Evolutionary conservation across 2,329 filamentous ascomycete genomes (phyloP).

Genomic region (Talaromyces atroroseus): DNA sequence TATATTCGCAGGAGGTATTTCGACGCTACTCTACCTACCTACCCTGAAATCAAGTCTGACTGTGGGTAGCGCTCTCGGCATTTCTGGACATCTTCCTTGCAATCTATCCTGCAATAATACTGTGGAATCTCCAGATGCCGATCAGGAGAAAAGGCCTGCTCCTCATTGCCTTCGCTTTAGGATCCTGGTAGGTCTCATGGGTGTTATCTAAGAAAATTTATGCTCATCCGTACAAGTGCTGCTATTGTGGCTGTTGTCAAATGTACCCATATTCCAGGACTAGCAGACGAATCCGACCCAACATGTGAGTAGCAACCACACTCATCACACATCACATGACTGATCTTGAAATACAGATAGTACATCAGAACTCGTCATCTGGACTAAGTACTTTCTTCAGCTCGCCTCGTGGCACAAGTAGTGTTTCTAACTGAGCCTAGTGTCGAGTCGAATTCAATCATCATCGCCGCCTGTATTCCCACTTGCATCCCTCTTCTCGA

Average conservation of each 20-base stretch:
- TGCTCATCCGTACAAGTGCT: constrained; percentile 20
- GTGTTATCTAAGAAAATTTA: neutral
- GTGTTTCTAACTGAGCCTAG: neutral
- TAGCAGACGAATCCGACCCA: constrained; percentile 17
- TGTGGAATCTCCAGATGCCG: constrained; percentile 24
- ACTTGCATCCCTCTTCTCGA: constrained; percentile 1
- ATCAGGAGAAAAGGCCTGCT: constrained; percentile 21
- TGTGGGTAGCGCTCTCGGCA: constrained; percentile 18
- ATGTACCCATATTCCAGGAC: constrained; percentile 22
- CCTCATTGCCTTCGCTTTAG: constrained; percentile 20
- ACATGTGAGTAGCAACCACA: constrained; percentile 22
- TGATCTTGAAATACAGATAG: neutral
- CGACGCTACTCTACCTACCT: too few species aligned
- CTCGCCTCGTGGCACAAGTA: neutral
- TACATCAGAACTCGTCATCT: constrained; percentile 6
- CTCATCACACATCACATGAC: neutral
- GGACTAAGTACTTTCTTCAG: constrained; percentile 2
- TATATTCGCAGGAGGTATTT: too few species aligned
- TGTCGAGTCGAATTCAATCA: constrained; percentile 5
- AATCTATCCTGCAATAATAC: constrained; percentile 21
- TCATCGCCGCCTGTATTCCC: constrained; percentile 6
- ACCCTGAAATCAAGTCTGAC: too few species aligned
- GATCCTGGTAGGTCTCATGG: constrained; percentile 19
- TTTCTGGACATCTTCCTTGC: constrained; percentile 25
- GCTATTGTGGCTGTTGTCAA: constrained; percentile 25